Evolutionary conservation across 176 grass and related monocot genomes (phyloP).

Genomic region (Rhynchospora breviuscula): DNA sequence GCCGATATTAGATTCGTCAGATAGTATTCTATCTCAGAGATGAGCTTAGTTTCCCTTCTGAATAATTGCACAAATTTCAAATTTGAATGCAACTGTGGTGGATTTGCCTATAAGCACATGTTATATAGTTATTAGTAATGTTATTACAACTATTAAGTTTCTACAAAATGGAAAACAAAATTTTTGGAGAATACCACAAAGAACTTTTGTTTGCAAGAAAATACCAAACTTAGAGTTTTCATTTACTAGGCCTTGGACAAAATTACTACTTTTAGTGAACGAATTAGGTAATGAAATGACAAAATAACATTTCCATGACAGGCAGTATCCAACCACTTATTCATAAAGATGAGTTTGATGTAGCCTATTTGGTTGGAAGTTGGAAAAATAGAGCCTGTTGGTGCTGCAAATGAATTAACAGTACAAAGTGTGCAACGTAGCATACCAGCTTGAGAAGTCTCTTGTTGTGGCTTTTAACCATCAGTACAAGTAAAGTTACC

Average conservation of each 20-base stretch:
- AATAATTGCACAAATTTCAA: conserved; percentile 84
- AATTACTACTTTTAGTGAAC: neutral
- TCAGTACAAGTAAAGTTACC: neutral
- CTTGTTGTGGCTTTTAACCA: neutral
- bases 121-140: neutral
- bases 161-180: neutral
- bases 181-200: neutral
- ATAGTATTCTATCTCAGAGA: conserved; percentile 96
- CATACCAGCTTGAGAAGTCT: neutral
- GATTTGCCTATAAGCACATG: conserved; percentile 61
- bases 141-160: neutral
- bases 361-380: neutral
- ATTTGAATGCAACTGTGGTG: conserved; percentile 89
- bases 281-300: neutral
- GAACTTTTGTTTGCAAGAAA: neutral
- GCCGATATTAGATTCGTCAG: conserved; percentile 79
- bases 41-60: conserved; percentile 73
- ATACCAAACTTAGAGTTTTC: neutral
- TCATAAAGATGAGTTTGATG: neutral
- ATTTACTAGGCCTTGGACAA: neutral
- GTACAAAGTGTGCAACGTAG: neutral
- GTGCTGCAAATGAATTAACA: neutral
- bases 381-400: neutral
- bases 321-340: neutral
- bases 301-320: neutral